A percentile compares a stretch with the other conserved stretches of the same genome.
Evolutionary conservation across 805 yeast species (phyloP).

Genomic region (Cyberlindnera suaveolens): DNA sequence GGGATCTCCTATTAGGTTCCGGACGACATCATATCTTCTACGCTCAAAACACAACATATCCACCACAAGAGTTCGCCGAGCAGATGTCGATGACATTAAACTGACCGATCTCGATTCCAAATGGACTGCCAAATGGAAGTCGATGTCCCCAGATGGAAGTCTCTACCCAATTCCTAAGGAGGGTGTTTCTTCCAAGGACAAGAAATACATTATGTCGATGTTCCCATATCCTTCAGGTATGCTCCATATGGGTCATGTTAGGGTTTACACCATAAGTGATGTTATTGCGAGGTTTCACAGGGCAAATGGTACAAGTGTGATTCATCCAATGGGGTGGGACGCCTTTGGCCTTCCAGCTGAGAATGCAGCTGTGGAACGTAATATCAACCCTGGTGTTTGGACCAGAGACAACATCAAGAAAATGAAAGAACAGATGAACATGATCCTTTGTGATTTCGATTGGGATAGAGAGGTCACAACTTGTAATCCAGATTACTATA

Average conservation of each 20-base stretch:
- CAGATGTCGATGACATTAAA: background rate
- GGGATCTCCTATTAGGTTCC: too few relatives aligned
- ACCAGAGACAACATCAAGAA: slow-evolving; percentile 71
- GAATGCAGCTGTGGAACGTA: slow-evolving; percentile 90
- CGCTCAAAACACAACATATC: background rate
- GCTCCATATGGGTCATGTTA: slow-evolving; percentile 87
- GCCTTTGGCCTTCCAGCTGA: slow-evolving; percentile 98
- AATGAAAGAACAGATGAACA: slow-evolving; percentile 78
- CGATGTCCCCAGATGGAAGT: slow-evolving; percentile 27
- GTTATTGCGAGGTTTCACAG: slow-evolving; percentile 72
- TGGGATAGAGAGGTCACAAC: slow-evolving; percentile 92
- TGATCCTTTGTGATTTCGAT: slow-evolving; percentile 82
- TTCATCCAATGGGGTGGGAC: slow-evolving; percentile 99
- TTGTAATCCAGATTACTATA: slow-evolving; percentile 80
- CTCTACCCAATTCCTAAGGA: slow-evolving; percentile 30
- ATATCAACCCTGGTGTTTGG: slow-evolving; percentile 77
- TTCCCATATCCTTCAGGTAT: slow-evolving; percentile 96
- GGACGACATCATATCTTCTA: too few relatives aligned
- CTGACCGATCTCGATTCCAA: slow-evolving; percentile 36
- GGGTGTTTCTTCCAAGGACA: slow-evolving; percentile 16
- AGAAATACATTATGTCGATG: slow-evolving; percentile 72
- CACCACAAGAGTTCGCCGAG: too few relatives aligned
- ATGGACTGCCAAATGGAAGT: slow-evolving; percentile 46
- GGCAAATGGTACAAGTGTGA: slow-evolving; percentile 67
- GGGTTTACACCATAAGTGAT: slow-evolving; percentile 91